Base-by-base conservation (phyloP, 1,284 basidiomycete genomes). In the Malassezia dermatis region DNA sequence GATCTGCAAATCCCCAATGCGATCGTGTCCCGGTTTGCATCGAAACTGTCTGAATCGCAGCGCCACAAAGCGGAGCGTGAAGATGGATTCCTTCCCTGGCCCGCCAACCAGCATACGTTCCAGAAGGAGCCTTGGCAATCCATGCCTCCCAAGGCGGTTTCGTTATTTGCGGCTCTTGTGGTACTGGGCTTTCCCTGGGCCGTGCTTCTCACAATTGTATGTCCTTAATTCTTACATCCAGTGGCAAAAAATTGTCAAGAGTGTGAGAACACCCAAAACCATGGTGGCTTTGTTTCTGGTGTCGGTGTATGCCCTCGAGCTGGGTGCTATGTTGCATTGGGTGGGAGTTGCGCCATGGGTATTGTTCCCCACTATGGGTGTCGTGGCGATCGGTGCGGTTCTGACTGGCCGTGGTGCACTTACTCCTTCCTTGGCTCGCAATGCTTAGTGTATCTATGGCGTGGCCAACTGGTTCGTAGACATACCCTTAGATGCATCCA, bases 71-170 rank as follows among this genome's bases (percentile, higher is more conserved):
- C 49, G 11, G 55, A 48, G 15, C 26, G 19, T 12, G 32, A 31
- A 15, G 50, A 57, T 6, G 55, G 55, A 4, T 57, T 57, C 34
- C 8, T 15, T 17, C 55, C 49, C 6, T 39, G 27, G 39, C 55
- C 49, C 2, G 17, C 23, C 11, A 26, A 43, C 37, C 12, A 27
- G 10, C 55, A 57, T n/a, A 57, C 50, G 31, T 57, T 57, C 32
- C 50, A 46, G 8, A 28, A 12, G 11, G 55, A 50, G 48, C 55
- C 55, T 23, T 57, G 55, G 55, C 49, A 46, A 26, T 41, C 39
- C 17, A 57, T 57, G 55, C 55, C 55, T 4, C 50, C 55, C n/a
- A 30, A 15, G n/a, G 12, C 17, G 8, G 31, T 52, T 26, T 48
- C 43, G 23, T 32, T 45, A 1, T 34, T 13, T 2, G 23, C 34